Percentiles rank a stretch among this genome's conserved stretches.
Evolutionary conservation across 2,329 filamentous ascomycete species (phyloP).

Genomic region (Botryotinia globosa): DNA sequence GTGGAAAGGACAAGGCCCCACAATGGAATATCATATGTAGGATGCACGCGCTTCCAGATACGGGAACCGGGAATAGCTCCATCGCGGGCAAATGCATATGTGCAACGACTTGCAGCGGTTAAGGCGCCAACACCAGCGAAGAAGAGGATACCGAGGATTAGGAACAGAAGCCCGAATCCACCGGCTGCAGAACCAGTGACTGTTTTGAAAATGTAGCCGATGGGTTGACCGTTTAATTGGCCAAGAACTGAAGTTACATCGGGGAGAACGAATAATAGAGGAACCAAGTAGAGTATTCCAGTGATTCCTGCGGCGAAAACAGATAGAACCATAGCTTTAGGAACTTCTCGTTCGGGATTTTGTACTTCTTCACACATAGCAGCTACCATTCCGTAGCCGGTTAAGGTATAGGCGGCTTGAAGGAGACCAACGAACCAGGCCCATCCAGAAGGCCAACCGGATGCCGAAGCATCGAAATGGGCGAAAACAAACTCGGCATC

Average conservation of each 20-base stretch:
- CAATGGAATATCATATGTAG: conserved; percentile 65
- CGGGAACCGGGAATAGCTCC: conserved; percentile 69
- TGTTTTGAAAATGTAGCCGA: conserved; percentile 71
- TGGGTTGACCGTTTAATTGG: conserved; percentile 71
- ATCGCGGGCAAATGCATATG: conserved; percentile 73
- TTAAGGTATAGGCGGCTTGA: conserved; percentile 54
- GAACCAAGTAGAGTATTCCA: conserved; percentile 65
- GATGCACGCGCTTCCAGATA: conserved; percentile 65
- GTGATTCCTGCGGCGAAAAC: conserved; percentile 66
- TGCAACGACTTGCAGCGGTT: conserved; percentile 71
- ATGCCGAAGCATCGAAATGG: conserved; percentile 63
- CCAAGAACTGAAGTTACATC: conserved; percentile 60
- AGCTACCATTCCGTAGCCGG: conserved; percentile 48
- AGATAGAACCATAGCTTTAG: conserved; percentile 67
- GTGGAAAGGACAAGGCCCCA: conserved; percentile 68
- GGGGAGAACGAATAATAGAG: conserved; percentile 73
- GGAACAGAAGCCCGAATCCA: conserved; percentile 71
- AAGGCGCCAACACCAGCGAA: conserved; percentile 74
- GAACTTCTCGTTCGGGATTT: conserved; percentile 65
- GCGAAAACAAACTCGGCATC: conserved; percentile 63
- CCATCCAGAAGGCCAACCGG: conserved; percentile 68
- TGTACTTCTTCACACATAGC: conserved; percentile 72
- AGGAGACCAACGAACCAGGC: conserved; percentile 70
- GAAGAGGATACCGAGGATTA: conserved; percentile 73
- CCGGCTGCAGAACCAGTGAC: conserved; percentile 59